phyloP scores from a whole-genome alignment of 371 early-diverging fungal species.

The Apophysomyces elegans region DNA sequence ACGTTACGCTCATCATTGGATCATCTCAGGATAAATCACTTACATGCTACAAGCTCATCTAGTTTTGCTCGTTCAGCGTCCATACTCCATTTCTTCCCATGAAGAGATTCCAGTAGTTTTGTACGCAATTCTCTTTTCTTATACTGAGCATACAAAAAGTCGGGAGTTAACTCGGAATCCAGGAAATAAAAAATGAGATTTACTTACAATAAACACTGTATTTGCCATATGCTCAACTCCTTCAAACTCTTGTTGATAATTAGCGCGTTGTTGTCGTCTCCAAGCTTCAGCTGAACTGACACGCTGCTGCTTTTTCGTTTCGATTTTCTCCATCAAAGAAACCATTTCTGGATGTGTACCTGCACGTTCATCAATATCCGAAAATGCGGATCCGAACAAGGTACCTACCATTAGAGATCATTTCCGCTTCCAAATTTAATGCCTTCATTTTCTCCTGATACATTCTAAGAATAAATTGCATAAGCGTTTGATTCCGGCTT shows the following conservation, averaged over 20 bases:
- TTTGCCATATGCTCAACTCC: slow-evolving; percentile 30
- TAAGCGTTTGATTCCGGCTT: background rate
- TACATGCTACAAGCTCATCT: background rate
- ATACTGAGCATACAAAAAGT: background rate
- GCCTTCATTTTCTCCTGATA: slow-evolving; percentile 39
- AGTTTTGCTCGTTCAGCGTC: background rate
- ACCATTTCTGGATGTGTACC: slow-evolving; percentile 42
- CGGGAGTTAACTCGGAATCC: background rate
- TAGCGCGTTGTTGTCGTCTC: slow-evolving; percentile 24
- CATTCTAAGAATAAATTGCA: slow-evolving; percentile 24
- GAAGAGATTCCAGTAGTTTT: background rate
- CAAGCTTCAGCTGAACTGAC: slow-evolving; percentile 34
- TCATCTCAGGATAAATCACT: background rate
- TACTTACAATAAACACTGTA: slow-evolving; percentile 9
- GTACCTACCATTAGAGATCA: slow-evolving; percentile 35
- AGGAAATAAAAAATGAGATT: background rate
- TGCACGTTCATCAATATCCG: background rate
- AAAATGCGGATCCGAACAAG: background rate
- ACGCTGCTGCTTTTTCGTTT: slow-evolving; percentile 32
- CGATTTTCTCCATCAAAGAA: slow-evolving; percentile 40
- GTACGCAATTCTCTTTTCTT: background rate
- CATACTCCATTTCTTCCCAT: background rate
- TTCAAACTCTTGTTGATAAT: slow-evolving; percentile 25
- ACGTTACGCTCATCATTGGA: background rate
- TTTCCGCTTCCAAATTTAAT: slow-evolving; percentile 34